A percentile compares a stretch with the other conserved stretches of the same genome.
Evolutionary conservation across 176 grass and related monocot species (phyloP).

Genomic region (Paspalum notatum): DNA sequence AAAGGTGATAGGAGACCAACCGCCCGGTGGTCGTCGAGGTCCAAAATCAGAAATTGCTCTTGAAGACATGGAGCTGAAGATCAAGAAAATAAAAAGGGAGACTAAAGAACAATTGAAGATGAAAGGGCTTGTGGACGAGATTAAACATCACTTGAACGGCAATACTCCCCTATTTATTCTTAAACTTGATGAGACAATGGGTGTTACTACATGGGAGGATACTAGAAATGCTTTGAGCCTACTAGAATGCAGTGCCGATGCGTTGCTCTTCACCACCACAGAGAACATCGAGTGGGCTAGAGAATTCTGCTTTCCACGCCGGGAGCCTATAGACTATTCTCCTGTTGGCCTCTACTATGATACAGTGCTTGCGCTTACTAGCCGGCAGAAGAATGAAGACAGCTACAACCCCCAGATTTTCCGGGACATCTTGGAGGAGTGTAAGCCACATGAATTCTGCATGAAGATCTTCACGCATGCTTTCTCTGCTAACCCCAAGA

Average conservation of each 20-base stretch:
- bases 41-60: neutral
- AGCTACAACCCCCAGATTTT: neutral
- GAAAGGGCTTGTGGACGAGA: neutral
- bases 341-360: neutral
- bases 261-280: neutral
- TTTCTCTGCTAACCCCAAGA: conserved; percentile 14
- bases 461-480: conserved; percentile 35
- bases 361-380: neutral
- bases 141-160: accelerated
- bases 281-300: neutral
- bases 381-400: neutral
- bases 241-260: accelerated
- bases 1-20: too few relatives aligned
- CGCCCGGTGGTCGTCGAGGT: neutral
- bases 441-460: neutral
- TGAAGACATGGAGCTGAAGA: neutral
- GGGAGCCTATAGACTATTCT: conserved; percentile 8
- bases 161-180: neutral
- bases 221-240: neutral
- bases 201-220: neutral
- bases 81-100: accelerated
- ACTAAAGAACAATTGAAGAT: neutral
- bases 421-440: neutral
- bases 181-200: neutral
- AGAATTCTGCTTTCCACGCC: neutral